Percentiles rank a stretch among this genome's conserved stretches.
phyloP scores from a whole-genome alignment of 768 basidiomycete species.

The Punctularia strigosozonata region DNA sequence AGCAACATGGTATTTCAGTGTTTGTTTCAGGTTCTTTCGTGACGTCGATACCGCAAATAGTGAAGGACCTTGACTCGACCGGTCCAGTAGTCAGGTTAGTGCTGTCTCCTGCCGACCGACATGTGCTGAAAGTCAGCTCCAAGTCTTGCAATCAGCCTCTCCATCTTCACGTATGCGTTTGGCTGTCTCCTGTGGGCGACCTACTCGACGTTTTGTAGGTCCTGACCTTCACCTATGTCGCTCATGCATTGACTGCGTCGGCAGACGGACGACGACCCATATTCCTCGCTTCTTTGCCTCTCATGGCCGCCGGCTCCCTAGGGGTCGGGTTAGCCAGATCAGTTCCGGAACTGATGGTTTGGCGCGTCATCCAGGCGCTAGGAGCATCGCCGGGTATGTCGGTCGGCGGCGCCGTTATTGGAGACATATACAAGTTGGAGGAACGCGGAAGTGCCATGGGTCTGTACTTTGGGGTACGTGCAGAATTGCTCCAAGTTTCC shows the following conservation, averaged over 20 bases:
- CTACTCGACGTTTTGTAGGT: constrained; percentile 38
- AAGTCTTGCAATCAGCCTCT: constrained; percentile 40
- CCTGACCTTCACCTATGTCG: not conserved
- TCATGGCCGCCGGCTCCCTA: constrained; percentile 45
- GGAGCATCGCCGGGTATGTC: constrained; percentile 46
- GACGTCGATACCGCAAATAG: constrained; percentile 65
- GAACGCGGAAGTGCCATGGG: constrained; percentile 52
- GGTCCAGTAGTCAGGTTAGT: constrained; percentile 46
- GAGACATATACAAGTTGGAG: constrained; percentile 56
- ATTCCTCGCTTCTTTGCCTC: constrained; percentile 47
- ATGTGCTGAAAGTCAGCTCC: not conserved
- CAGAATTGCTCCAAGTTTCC: not conserved
- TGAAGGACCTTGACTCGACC: constrained; percentile 48
- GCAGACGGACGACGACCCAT: constrained; percentile 55
- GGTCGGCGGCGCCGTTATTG: constrained; percentile 49
- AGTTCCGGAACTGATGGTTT: constrained; percentile 39
- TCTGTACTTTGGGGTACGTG: constrained; percentile 37
- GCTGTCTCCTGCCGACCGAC: not conserved
- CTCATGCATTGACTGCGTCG: not conserved
- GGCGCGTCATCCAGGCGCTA: constrained; percentile 54
- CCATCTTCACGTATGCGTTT: constrained; percentile 30
- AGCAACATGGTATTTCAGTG: constrained; percentile 38
- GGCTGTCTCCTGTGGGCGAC: constrained; percentile 41
- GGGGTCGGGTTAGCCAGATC: constrained; percentile 39
- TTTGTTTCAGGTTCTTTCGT: constrained; percentile 61